Evolutionary conservation across 1,284 basidiomycete species (phyloP).

Genomic region (Inonotus obliquus): DNA sequence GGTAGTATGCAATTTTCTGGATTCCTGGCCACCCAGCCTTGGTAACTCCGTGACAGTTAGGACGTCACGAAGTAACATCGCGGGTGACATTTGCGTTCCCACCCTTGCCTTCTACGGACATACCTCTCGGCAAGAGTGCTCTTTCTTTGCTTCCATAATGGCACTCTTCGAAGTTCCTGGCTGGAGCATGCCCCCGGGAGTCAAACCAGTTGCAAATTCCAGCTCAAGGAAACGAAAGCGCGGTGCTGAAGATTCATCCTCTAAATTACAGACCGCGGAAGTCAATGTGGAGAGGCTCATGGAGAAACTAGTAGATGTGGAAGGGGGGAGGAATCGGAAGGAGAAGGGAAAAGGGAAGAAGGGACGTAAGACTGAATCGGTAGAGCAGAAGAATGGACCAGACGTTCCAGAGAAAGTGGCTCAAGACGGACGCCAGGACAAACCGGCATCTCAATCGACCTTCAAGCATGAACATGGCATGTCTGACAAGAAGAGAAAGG

Average conservation of each 20-base stretch:
- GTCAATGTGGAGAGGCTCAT: constrained; percentile 79
- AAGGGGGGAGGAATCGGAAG: constrained; percentile 21
- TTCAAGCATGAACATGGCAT: not conserved
- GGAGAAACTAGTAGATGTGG: constrained; percentile 45
- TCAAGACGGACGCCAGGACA: not conserved
- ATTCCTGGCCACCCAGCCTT: too few relatives aligned
- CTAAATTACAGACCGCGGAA: constrained; percentile 44
- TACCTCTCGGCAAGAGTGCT: too few relatives aligned
- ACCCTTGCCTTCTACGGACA: too few relatives aligned
- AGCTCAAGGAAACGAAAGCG: constrained; percentile 63
- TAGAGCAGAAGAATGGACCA: not conserved
- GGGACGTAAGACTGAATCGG: constrained; percentile 22
- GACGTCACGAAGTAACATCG: too few relatives aligned
- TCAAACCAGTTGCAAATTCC: constrained; percentile 31
- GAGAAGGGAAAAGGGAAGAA: constrained; percentile 36
- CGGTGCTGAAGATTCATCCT: constrained; percentile 34
- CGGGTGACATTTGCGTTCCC: too few relatives aligned
- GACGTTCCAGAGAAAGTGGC: not conserved
- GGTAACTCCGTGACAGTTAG: too few relatives aligned
- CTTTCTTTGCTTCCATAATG: constrained; percentile 28
- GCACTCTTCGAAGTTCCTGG: constrained; percentile 68
- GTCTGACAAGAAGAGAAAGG: not conserved
- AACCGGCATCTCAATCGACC: not conserved
- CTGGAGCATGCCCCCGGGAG: constrained; percentile 52
- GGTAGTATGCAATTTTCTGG: too few relatives aligned